A percentile compares a stretch with the other conserved stretches of the same genome.
Evolutionary conservation across 371 early-diverging fungal genomes (phyloP).

Genomic region (Mucor indicus): DNA sequence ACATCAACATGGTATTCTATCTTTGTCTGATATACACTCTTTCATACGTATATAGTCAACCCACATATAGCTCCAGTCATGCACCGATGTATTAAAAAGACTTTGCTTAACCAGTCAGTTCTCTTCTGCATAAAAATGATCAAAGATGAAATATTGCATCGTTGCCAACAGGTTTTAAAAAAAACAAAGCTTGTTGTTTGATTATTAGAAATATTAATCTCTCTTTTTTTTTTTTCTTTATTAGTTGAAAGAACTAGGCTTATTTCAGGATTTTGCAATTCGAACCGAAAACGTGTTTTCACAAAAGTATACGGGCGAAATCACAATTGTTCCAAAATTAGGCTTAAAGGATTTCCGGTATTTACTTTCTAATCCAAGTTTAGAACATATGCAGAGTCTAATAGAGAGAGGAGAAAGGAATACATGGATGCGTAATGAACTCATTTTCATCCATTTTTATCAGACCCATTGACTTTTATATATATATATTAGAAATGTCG

Average conservation of each 20-base stretch:
- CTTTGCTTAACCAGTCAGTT: too few relatives aligned
- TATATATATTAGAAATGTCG: slow-evolving; percentile 56
- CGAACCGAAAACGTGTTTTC: slow-evolving; percentile 65
- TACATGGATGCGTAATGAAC: slow-evolving; percentile 75
- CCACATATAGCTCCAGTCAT: slow-evolving; percentile 84
- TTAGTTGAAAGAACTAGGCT: slow-evolving; percentile 48
- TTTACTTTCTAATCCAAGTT: slow-evolving; percentile 56
- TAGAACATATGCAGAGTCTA: slow-evolving; percentile 36
- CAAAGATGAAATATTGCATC: slow-evolving; percentile 65
- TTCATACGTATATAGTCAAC: slow-evolving; percentile 51
- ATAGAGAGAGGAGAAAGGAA: slow-evolving; percentile 67
- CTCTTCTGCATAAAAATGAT: too few relatives aligned
- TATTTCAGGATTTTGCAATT: slow-evolving; percentile 53
- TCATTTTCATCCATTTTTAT: too few relatives aligned
- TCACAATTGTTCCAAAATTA: slow-evolving; percentile 75
- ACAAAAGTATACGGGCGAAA: slow-evolving; percentile 79
- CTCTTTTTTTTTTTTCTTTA: too few relatives aligned
- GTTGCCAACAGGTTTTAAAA: slow-evolving; percentile 71
- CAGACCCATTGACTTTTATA: background rate
- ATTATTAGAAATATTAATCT: too few relatives aligned
- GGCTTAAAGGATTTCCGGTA: slow-evolving; percentile 49
- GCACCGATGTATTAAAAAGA: too few relatives aligned
- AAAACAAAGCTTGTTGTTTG: too few relatives aligned
- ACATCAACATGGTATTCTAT: background rate
- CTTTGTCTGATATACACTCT: slow-evolving; percentile 2